These are phyloP conservation scores for Cladosporium colombiae DNA, from an alignment of 2,329 filamentous ascomycete genomes.

Conservation along the genomic window DNA sequence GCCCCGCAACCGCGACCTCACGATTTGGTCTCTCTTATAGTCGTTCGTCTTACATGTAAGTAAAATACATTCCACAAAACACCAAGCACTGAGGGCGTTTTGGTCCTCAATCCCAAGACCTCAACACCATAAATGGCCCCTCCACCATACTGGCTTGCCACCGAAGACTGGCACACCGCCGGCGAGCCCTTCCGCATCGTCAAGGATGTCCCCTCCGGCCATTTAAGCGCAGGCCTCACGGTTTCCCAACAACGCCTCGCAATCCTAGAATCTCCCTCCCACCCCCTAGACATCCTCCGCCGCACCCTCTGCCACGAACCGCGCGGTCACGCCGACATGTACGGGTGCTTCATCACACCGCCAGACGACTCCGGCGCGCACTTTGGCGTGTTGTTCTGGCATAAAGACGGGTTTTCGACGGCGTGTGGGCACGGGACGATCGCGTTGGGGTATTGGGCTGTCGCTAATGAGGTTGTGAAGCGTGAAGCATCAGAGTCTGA, in stretches of 20 bases:
- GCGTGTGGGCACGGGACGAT: conserved; percentile 57
- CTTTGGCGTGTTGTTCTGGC: conserved; percentile 51
- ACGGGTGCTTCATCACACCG: conserved; percentile 49
- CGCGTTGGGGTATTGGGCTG: conserved; percentile 48
- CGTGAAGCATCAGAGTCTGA: background rate
- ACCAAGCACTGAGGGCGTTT: too few relatives aligned
- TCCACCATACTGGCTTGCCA: conserved; percentile 6
- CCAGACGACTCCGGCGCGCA: conserved; percentile 51
- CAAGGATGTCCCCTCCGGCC: conserved; percentile 35
- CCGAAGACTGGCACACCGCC: conserved; percentile 44
- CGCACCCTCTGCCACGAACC: conserved; percentile 49
- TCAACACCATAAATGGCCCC: background rate
- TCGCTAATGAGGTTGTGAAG: conserved; percentile 26
- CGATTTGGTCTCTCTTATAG: too few relatives aligned
- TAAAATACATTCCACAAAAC: too few relatives aligned
- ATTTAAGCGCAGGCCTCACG: conserved; percentile 43
- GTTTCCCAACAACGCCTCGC: conserved; percentile 43
- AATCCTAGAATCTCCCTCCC: conserved; percentile 28
- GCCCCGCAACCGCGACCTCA: background rate
- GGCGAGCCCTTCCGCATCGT: conserved; percentile 54
- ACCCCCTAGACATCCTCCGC: conserved; percentile 37
- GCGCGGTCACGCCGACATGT: conserved; percentile 55
- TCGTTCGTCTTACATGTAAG: too few relatives aligned
- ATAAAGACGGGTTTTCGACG: conserved; percentile 52
- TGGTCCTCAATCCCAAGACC: too few relatives aligned